These are phyloP conservation scores for Ganoderma boninense DNA, from an alignment of 1,284 basidiomycete species.

Conservation along the genomic window DNA sequence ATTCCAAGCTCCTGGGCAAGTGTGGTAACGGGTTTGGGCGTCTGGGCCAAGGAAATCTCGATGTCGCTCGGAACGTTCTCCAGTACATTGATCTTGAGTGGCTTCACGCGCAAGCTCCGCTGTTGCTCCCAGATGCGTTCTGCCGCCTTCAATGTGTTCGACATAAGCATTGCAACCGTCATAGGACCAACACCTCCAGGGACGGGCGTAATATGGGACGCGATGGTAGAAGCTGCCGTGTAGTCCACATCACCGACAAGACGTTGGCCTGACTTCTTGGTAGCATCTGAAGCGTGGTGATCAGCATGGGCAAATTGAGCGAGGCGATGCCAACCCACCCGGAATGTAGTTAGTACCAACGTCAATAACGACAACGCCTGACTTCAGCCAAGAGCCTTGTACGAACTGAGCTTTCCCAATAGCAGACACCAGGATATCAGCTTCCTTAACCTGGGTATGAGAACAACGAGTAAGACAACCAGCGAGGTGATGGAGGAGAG, in stretches of 20 bases:
- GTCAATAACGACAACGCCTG: conserved; percentile 93
- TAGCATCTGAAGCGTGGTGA: conserved; percentile 61
- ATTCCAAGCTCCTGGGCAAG: conserved; percentile 94
- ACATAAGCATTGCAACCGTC: conserved; percentile 99
- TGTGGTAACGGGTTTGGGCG: conserved; percentile 87
- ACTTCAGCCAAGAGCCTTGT: conserved; percentile 95
- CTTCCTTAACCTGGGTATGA: conserved; percentile 71
- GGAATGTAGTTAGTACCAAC: conserved; percentile 98
- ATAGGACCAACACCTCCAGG: conserved; percentile 99
- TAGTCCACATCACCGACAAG: conserved; percentile 98
- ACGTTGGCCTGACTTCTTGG: conserved; percentile 95
- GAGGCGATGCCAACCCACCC: conserved; percentile 52
- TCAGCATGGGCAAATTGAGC: not conserved
- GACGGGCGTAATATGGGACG: conserved; percentile 95
- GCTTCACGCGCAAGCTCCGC: conserved; percentile 75
- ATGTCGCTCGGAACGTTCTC: conserved; percentile 96
- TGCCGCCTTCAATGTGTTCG: conserved; percentile 90
- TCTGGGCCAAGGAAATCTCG: conserved; percentile 95
- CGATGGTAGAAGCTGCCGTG: conserved; percentile 77
- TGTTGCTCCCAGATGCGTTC: conserved; percentile 80
- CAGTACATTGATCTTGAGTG: conserved; percentile 81
- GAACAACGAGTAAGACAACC: conserved; percentile 10
- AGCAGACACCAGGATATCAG: conserved; percentile 94
- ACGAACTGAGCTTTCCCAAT: conserved; percentile 94
- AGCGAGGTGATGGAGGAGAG: conserved; percentile 15